Percentiles rank a stretch among this genome's conserved stretches.
Evolutionary conservation across 352 stramenopile genomes (phyloP).

Genomic region (Globisporangium irregulare): DNA sequence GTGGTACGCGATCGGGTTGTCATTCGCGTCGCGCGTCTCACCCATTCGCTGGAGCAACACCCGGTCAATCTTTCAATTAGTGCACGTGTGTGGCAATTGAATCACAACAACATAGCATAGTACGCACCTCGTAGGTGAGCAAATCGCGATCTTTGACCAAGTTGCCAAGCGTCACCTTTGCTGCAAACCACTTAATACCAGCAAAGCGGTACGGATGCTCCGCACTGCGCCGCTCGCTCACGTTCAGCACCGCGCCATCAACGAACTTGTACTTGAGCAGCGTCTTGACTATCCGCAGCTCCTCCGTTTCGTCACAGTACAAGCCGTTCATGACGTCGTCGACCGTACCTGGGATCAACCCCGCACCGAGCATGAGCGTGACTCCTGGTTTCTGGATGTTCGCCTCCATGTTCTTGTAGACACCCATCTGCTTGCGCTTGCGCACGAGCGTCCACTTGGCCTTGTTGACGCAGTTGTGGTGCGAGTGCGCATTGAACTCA

Average conservation of each 20-base stretch:
- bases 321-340: constrained; percentile 85
- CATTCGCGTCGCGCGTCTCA: constrained; percentile 24
- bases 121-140: constrained; percentile 35
- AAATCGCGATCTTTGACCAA: constrained; percentile 39
- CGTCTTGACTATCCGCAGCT: constrained; percentile 37
- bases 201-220: constrained; percentile 36
- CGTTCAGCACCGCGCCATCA: constrained; percentile 37
- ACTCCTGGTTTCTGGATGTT: constrained; percentile 2
- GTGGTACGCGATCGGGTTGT: constrained; percentile 35
- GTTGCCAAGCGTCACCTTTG: constrained; percentile 24
- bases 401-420: constrained; percentile 5
- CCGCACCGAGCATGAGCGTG: constrained; percentile 39
- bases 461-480: no score
- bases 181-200: constrained; percentile 38
- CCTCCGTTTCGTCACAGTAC: constrained; percentile 89
- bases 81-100: no score
- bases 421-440: constrained; percentile 8
- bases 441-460: constrained; percentile 7
- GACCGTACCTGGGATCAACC: constrained; percentile 32
- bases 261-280: constrained; percentile 29
- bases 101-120: no score
- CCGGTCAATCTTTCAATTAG: no score
- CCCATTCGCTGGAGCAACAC: constrained; percentile 24
- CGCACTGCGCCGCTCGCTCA: constrained; percentile 23
- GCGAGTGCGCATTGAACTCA: no score